Conservation (phyloP, 2,329 filamentous ascomycete species). For the Saccharata proteae region DNA sequence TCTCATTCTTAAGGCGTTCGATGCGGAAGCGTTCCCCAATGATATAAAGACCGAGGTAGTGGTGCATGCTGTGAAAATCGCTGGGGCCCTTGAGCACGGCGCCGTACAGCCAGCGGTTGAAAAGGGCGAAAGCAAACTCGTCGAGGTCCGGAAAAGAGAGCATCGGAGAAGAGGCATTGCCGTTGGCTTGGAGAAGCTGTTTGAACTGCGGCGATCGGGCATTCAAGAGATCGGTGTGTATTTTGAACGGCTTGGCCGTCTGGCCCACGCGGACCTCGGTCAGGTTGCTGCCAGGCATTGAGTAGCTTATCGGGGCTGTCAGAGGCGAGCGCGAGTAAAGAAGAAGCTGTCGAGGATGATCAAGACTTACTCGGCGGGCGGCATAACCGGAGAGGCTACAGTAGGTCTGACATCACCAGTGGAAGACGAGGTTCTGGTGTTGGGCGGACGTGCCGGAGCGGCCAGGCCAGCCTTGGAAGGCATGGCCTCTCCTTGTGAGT, state of each 20-base stretch:
- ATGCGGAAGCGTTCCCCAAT: slow-evolving; percentile 16
- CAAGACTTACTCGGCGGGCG: slow-evolving; percentile 5
- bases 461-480: slow-evolving; percentile 1
- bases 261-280: slow-evolving; percentile 15
- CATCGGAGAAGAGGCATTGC: slow-evolving; percentile 5
- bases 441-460: slow-evolving; percentile 3
- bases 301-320: background rate
- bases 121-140: slow-evolving; percentile 19
- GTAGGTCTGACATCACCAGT: slow-evolving; percentile 3
- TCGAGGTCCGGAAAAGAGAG: slow-evolving; percentile 17
- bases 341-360: too few species aligned
- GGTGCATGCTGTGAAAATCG: slow-evolving; percentile 22
- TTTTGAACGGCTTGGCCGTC: slow-evolving; percentile 15
- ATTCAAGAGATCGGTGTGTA: slow-evolving; percentile 15
- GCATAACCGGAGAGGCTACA: slow-evolving; percentile 4
- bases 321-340: too few species aligned
- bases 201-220: slow-evolving; percentile 17
- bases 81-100: slow-evolving; percentile 16
- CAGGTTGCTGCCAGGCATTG: slow-evolving; percentile 5
- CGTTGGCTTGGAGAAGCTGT: slow-evolving; percentile 10
- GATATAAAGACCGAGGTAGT: slow-evolving; percentile 23
- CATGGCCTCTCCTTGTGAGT: slow-evolving; percentile 7
- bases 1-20: slow-evolving; percentile 19
- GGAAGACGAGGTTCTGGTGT: slow-evolving; percentile 4
- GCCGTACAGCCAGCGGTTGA: slow-evolving; percentile 19